These are phyloP conservation scores for Colletotrichum sp. DNA, from an alignment of 2,329 filamentous ascomycete genomes.

Conservation along the genomic window DNA sequence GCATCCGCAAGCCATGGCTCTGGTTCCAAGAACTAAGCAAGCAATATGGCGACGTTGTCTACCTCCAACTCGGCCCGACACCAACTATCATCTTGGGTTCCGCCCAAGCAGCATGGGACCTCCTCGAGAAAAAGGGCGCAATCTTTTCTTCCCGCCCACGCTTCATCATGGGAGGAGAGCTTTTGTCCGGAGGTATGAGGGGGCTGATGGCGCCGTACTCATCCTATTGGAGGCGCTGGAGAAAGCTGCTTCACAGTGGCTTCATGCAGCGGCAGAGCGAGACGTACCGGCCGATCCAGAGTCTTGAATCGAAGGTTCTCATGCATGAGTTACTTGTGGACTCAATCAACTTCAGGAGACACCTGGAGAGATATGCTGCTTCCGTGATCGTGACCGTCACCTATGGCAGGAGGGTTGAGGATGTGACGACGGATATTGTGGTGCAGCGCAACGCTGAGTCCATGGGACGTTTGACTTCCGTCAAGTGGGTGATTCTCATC, in stretches of 20 bases:
- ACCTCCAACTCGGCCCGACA: constrained; percentile 45
- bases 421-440: constrained; percentile 39
- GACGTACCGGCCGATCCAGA: constrained; percentile 44
- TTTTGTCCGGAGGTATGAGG: constrained; percentile 43
- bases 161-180: constrained; percentile 50
- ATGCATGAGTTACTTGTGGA: constrained; percentile 39
- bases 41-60: constrained; percentile 45
- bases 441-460: constrained; percentile 42
- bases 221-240: constrained; percentile 45
- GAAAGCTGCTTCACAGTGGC: constrained; percentile 45
- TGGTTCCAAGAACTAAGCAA: constrained; percentile 44
- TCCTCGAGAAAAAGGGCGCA: constrained; percentile 46
- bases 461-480: constrained; percentile 45
- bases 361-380: constrained; percentile 41
- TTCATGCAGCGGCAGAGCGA: constrained; percentile 49
- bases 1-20: constrained; percentile 44
- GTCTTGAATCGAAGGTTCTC: constrained; percentile 43
- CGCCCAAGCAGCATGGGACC: constrained; percentile 45
- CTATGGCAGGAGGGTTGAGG: constrained; percentile 40
- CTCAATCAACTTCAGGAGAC: constrained; percentile 33
- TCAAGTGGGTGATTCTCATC: constrained; percentile 36
- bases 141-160: constrained; percentile 49
- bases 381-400: constrained; percentile 47
- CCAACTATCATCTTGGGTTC: constrained; percentile 47
- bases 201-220: constrained; percentile 49